Evolutionary conservation across 2,329 filamentous ascomycete species (phyloP), one percentile per base, ranked within the genome.

Genomic region (Talaromyces albobiverticillius): DNA sequence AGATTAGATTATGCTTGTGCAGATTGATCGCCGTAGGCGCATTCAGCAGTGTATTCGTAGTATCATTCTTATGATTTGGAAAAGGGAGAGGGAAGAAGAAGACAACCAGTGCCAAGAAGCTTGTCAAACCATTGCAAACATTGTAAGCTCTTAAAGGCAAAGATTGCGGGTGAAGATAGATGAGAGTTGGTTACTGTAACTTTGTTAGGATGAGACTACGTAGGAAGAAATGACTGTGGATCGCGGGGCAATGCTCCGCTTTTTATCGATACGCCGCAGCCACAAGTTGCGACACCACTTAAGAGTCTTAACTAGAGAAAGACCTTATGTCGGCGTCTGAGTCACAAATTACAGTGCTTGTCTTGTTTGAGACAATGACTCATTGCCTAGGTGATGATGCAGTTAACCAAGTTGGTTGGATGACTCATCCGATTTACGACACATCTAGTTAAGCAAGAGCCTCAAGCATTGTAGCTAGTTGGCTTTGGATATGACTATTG

Each of bases 11-110:
- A n/a, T n/a, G n/a, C n/a, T 29, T 29, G 26, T 5, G 26, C 5
- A 29, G 26, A n/a, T n/a, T 38, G 51, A 58, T 70, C 70, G 70
- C 71, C 68, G 61, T 62, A 59, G 61, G 65, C 64, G 67, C 64
- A 62, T 61, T 71, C 63, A 71, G 42, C 62, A 51, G 53, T 65
- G 65, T 76, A 75, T 76, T 75, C 72, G 72, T 60, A 67, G 61
- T 59, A 76, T 74, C 73, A 76, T 76, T 60, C 58, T 69, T 66
- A 22, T 40, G 16, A 13, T 40, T 9, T 40, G 36, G 6, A 7
- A 16, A 4, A 36, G n/a, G n/a, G n/a, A n/a, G 36, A n/a, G 26
- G 10, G 5, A 6, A 2, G 42, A 13, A 26, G 23, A 23, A 14
- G 22, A 25, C 9, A 45, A 2, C 20, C 2, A n/a, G 2, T 16